Conservation (phyloP, 495 filamentous ascomycete genomes). For the Trichocladium uniseriatum region DNA sequence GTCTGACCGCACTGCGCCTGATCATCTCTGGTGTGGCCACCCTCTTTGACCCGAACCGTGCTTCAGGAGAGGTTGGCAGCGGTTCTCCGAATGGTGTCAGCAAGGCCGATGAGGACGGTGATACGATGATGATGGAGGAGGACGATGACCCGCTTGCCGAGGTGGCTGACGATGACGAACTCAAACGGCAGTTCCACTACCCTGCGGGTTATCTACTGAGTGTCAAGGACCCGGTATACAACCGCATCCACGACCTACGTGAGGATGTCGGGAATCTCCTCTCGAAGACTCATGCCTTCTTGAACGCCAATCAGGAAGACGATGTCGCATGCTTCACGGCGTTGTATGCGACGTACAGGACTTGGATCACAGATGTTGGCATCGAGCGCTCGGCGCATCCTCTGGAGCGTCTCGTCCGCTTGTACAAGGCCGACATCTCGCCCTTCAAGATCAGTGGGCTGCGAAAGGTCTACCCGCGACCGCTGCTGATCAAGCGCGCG, state of each 20-base stretch:
- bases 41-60: conserved; percentile 72
- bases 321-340: conserved; percentile 92
- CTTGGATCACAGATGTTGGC: conserved; percentile 97
- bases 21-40: conserved; percentile 79
- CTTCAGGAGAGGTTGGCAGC: conserved; percentile 39
- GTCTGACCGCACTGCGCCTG: conserved; percentile 75
- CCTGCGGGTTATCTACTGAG: conserved; percentile 75
- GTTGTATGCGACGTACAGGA: conserved; percentile 81
- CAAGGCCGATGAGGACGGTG: conserved; percentile 33
- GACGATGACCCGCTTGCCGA: conserved; percentile 55
- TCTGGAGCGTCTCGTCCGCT: conserved; percentile 71
- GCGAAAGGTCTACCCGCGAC: conserved; percentile 84
- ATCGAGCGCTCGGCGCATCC: conserved; percentile 93
- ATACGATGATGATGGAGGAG: conserved; percentile 43
- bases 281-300: conserved; percentile 74
- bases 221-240: conserved; percentile 51
- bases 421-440: conserved; percentile 74
- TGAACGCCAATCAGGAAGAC: conserved; percentile 79
- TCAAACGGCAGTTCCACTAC: conserved; percentile 74
- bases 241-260: conserved; percentile 68
- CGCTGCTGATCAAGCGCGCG: conserved; percentile 78
- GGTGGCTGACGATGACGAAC: conserved; percentile 72
- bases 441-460: conserved; percentile 91
- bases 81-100: conserved; percentile 29
- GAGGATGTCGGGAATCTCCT: conserved; percentile 70